Evolutionary conservation across 2,329 filamentous ascomycete species (phyloP), one percentile per base, ranked within the genome.

Genomic region (Keithomyces neogunnii): DNA sequence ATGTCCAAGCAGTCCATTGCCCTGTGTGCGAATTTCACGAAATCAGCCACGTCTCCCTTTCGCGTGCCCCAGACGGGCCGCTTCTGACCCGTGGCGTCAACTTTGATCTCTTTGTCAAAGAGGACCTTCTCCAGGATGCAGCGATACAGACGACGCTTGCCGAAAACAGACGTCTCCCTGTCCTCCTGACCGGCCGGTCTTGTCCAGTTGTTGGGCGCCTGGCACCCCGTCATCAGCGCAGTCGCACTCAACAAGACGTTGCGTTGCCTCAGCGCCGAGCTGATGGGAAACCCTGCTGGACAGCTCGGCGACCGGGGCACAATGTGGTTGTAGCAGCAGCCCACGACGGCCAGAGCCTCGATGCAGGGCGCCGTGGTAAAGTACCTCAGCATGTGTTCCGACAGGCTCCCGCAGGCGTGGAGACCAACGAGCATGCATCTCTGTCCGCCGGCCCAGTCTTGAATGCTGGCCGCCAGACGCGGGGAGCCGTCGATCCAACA

Each of bases 221-320:
- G 64, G 11, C 64, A 66, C 1, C 58, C 64, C 2, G 62, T 62
- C 64, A 67, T 67, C 10, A 67, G 50, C 5, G 64, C 64, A 10
- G 64, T 66, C 6, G 64, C 51, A 30, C 59, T 65, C 30, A 67
- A 49, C 3, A 33, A 46, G n/a, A 67, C 54, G 3, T 51, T 31
- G 29, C 45, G 56, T 4, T 33, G 33, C 28, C 60, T 55, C 32
- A 67, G 44, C 10, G 44, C 64, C 0, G 61, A 57, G 2, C 71
- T 76, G 50, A 78, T 67, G 13, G 63, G 58, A 13, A 66, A 63
- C 19, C 67, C 67, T 5, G 64, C 59, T 0, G 70, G 69, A 13
- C 70, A 69, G 38, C 63, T 51, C 4, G 66, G 62, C 1, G 74
- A 66, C 6, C 52, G 56, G 4, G 61, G 59, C 2, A 59, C 48